Evolutionary conservation across 192 early-diverging fungal species (phyloP), one percentile per base, ranked within the genome.

Genomic region (Phlyctochytrium planicorne): DNA sequence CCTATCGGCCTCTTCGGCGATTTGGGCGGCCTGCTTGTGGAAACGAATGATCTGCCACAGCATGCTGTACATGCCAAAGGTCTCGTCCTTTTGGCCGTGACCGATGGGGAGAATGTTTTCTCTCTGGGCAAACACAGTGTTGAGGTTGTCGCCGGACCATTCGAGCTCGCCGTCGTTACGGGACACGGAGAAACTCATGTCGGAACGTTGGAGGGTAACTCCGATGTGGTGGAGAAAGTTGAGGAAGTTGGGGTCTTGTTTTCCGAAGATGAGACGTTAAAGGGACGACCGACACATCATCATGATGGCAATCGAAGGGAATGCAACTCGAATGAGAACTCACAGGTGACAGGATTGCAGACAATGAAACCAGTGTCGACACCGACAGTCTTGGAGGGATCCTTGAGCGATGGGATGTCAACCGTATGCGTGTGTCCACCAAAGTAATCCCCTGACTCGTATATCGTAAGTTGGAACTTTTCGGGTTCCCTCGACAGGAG

Each of bases 351-450:
- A 2, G 71, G 74, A 63, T 89, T 89, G 75, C 77, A 87, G 6
- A 89, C 86, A 55, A 88, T 88, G 66, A 88, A 88, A 17, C 87
- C 87, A 14, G 84, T 87, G 63, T 89, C 88, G 30, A 89, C 88
- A 59, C 83, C 86, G 30, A 80, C 73, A 24, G 30, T 72, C 27
- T 53, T 33, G 33, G 34, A 50, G 0, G 23, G 23, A 20, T 66
- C 62, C 6, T 75, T 64, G 4, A 82, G 69, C 16, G 73, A 37
- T 3, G 55, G 68, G 32, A 80, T 65, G 53, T 83, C 73, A n/a
- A 88, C 84, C 2, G 88, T 89, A 68, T 89, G 75, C 10, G 88
- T 78, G 71, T 89, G 88, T 20, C 88, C 88, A 2, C 88, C 88
- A 61, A 84, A 30, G 60, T 87, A 84, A 47, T 67, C 47, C 17